Evolutionary conservation across 2,329 filamentous ascomycete genomes (phyloP).

Genomic region (Geosmithia morbida): DNA sequence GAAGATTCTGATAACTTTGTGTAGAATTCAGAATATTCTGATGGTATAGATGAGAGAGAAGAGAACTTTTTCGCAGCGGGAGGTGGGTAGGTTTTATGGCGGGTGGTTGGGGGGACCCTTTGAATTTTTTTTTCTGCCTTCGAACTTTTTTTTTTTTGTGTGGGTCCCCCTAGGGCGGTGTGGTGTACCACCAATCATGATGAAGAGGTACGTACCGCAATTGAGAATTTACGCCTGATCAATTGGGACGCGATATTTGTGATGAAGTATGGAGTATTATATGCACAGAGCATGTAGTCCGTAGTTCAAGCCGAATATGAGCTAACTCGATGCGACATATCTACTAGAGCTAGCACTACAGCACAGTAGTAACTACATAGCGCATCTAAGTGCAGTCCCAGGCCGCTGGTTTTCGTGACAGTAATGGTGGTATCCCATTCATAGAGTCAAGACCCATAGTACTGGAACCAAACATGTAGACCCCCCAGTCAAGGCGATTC

Average conservation of each 20-base stretch:
- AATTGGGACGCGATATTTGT: slow-evolving; percentile 10
- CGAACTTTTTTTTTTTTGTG: slow-evolving; percentile 14
- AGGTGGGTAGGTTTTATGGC: slow-evolving; percentile 4
- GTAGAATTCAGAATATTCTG: slow-evolving; percentile 6
- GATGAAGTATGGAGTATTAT: no score
- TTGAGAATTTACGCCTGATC: slow-evolving; percentile 11
- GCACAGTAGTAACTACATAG: no score
- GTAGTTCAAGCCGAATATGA: no score
- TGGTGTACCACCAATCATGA: slow-evolving; percentile 3
- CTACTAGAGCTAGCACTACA: no score
- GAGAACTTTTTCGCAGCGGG: not conserved
- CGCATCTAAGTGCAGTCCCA: no score
- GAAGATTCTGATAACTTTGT: slow-evolving; percentile 3
- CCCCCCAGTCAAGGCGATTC: no score
- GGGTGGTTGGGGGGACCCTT: slow-evolving; percentile 5
- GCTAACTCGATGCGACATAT: no score
- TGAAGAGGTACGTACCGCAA: slow-evolving; percentile 4
- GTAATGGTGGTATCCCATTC: no score
- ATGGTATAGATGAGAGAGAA: slow-evolving; percentile 3
- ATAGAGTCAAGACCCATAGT: no score
- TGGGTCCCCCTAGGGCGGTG: slow-evolving; percentile 21
- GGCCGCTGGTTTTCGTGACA: no score
- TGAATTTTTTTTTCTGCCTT: slow-evolving; percentile 1
- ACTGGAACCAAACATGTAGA: no score
- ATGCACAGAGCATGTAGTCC: no score